Evolutionary conservation across 164 flowering plant genomes (phyloP), one percentile per base, ranked within the genome.

Genomic region (Vitis amurensis): DNA sequence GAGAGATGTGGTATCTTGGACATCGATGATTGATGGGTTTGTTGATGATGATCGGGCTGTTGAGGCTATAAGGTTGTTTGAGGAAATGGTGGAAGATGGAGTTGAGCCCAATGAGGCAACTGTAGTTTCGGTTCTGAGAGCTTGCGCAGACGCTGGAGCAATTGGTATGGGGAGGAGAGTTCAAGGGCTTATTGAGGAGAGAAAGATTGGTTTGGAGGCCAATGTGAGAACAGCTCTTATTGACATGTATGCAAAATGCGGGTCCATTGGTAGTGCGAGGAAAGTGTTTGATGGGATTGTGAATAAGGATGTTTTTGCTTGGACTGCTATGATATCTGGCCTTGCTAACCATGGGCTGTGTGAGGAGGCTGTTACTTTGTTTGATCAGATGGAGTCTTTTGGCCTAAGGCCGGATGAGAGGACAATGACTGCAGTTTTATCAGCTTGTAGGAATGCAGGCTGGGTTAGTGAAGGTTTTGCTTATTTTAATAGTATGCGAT

Each of bases 211-310:
- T 50, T 50, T 27, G 4, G 71, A 50, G 72, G 75, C 73, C 11
- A 73, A 75, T 67, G 82, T 86, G 7, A 16, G 73, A 9, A 82
- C 86, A 9, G 86, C 82, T 14, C 76, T 86, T 12, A 71, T 84
- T 57, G 84, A 82, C 44, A 84, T 84, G 88, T 86, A 86, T 58
- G 73, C 79, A 2, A 86, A 86, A 72, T 80, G 88, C 63, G 89
- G 89, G 68, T 73, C 74, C 51, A 66, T 86, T 27, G 79, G 78
- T 19, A 48, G 68, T 57, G 86, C 86, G 19, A 70, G 17, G 63
- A 52, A 58, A 17, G 71, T 82, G 13, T 86, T 86, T 57, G 59
- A 79, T 57, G 64, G 44, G 44, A 29, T 75, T 52, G 63, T 10
- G 58, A 61, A 73, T 8, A 78, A 74, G 31, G 81, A 79, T 72